Conservation (phyloP, 176 grass and related monocot genomes). For the Aegilops tauschii region DNA sequence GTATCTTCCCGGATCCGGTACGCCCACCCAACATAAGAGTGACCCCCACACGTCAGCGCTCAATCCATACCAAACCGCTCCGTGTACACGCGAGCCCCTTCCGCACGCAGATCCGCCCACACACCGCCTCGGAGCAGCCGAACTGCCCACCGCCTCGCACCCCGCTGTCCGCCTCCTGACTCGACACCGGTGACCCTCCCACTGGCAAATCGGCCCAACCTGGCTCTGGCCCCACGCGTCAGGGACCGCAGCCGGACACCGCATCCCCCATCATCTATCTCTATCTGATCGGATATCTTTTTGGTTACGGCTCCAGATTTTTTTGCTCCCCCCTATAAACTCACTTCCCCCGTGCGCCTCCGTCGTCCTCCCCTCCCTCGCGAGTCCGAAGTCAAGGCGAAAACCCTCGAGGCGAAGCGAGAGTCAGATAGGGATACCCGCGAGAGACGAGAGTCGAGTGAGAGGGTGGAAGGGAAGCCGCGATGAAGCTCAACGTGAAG, state of each 20-base stretch:
- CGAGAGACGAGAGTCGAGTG: not conserved
- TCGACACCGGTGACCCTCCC: not conserved
- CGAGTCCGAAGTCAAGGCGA: slow-evolving; percentile 18
- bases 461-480: not conserved
- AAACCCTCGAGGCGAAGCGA: slow-evolving; percentile 31
- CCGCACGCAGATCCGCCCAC: fast-evolving
- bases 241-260: fast-evolving
- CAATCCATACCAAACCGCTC: no score
- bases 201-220: not conserved
- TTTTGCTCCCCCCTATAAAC: slow-evolving; percentile 30
- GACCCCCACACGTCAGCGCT: not conserved
- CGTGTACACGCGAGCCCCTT: not conserved
- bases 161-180: not conserved
- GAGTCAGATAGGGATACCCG: not conserved
- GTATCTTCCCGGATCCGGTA: slow-evolving; percentile 27
- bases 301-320: not conserved
- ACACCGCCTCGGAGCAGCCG: not conserved
- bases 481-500: slow-evolving; percentile 91
- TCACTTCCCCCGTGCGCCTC: slow-evolving; percentile 9
- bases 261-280: not conserved
- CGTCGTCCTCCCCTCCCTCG: slow-evolving; percentile 25
- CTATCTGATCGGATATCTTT: not conserved
- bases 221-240: fast-evolving
- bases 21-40: not conserved
- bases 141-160: slow-evolving; percentile 10